Percentiles rank a stretch among this genome's conserved stretches.
These are phyloP conservation scores for Globisporangium paroecandrum DNA, from an alignment of 352 stramenopile species.

Conservation along the genomic window DNA sequence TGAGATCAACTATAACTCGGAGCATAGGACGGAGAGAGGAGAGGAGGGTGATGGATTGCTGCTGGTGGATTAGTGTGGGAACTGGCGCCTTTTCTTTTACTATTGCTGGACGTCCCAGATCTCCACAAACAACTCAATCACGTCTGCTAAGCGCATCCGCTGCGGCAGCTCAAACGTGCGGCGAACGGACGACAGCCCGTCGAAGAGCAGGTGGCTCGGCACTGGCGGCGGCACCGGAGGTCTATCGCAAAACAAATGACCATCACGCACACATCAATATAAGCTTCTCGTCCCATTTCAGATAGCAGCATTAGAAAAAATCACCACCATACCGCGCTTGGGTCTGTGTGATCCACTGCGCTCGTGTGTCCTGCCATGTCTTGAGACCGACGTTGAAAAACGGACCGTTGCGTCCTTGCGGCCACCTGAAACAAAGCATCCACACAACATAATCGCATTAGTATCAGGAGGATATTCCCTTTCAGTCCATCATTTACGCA, in stretches of 20 bases:
- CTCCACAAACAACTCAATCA: conserved; percentile 86
- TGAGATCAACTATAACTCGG: background rate
- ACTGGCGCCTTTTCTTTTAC: background rate
- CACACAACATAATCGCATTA: background rate
- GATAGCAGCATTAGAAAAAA: background rate
- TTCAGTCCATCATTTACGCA: background rate
- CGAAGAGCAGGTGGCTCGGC: conserved; percentile 73
- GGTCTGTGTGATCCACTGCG: conserved; percentile 67
- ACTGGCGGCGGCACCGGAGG: conserved; percentile 63
- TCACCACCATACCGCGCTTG: conserved; percentile 47
- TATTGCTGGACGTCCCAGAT: conserved; percentile 88
- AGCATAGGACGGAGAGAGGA: background rate
- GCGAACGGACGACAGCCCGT: conserved; percentile 80
- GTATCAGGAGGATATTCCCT: background rate
- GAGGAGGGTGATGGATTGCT: conserved; percentile 6
- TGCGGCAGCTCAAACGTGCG: conserved; percentile 86
- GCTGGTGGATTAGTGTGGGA: conserved; percentile 9
- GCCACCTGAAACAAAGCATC: conserved; percentile 45
- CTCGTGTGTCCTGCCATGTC: conserved; percentile 72
- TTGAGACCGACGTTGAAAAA: conserved; percentile 81
- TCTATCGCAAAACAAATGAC: conserved; percentile 25
- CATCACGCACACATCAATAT: background rate
- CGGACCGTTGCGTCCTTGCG: conserved; percentile 81
- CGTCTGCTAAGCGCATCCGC: conserved; percentile 76
- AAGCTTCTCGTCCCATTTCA: conserved; percentile 12